phyloP scores from a whole-genome alignment of 2,329 filamentous ascomycete species.

The Sarocladium oryzae region DNA sequence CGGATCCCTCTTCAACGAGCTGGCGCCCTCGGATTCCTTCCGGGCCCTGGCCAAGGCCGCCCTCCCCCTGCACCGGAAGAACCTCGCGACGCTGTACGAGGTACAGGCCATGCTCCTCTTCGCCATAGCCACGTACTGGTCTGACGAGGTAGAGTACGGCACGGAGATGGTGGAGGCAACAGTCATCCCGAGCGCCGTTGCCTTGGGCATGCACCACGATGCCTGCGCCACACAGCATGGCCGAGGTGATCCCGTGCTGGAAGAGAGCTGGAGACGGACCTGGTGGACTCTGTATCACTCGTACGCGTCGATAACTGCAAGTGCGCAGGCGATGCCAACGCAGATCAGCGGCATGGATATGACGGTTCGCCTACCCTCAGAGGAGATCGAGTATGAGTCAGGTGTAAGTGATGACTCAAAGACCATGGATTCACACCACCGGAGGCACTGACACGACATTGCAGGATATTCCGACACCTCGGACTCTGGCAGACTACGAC shows the following conservation, averaged over 20 bases:
- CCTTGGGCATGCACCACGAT: conserved; percentile 67
- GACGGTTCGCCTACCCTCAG: background rate
- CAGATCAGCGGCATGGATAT: background rate
- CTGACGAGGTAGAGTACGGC: conserved; percentile 63
- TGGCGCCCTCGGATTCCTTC: conserved; percentile 31
- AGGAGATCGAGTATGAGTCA: background rate
- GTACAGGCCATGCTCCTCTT: conserved; percentile 68
- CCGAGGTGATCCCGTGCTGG: conserved; percentile 57
- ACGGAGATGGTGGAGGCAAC: conserved; percentile 60
- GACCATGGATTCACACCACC: background rate
- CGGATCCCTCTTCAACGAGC: conserved; percentile 46
- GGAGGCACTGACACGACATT: background rate
- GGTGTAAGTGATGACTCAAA: background rate
- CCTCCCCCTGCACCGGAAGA: conserved; percentile 38
- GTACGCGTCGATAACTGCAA: background rate
- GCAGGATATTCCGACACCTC: background rate
- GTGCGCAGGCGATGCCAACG: background rate
- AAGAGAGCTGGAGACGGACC: conserved; percentile 80
- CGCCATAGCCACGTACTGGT: conserved; percentile 71
- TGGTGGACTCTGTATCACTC: conserved; percentile 69
- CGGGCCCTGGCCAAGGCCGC: conserved; percentile 53
- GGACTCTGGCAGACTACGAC: conserved; percentile 1
- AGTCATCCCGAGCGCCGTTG: conserved; percentile 61
- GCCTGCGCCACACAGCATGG: conserved; percentile 61
- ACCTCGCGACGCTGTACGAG: conserved; percentile 53